These are phyloP conservation scores for Ceratocystis albifundus DNA, from an alignment of 2,329 filamentous ascomycete species.

Conservation along the genomic window DNA sequence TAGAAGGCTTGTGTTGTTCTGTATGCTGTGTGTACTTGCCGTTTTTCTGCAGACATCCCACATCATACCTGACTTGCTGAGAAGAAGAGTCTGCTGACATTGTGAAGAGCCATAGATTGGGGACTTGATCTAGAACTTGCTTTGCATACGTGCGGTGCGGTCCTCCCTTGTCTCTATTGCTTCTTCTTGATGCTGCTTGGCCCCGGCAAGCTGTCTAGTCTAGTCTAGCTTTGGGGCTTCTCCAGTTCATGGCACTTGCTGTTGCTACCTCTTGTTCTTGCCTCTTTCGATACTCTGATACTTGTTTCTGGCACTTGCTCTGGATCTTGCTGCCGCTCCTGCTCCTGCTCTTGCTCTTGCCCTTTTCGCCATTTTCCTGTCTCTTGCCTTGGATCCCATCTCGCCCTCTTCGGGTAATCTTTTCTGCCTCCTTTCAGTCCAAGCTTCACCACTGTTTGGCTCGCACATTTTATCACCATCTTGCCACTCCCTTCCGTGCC, in stretches of 20 bases:
- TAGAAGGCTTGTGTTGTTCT: neutral
- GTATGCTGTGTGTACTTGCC: conserved; percentile 2
- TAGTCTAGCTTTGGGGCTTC: neutral
- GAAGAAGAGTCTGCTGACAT: neutral
- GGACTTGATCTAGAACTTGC: neutral
- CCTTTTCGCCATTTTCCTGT: neutral
- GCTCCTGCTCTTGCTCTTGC: neutral
- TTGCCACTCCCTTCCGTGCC: neutral
- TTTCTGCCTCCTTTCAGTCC: conserved; percentile 1
- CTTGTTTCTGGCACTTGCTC: neutral
- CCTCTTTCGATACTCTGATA: neutral
- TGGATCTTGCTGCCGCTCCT: too few species aligned
- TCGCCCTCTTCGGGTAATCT: neutral
- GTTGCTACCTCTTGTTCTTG: neutral
- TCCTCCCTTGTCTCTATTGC: neutral
- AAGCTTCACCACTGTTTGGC: conserved; percentile 11
- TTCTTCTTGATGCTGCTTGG: neutral
- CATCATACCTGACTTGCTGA: neutral
- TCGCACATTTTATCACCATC: neutral
- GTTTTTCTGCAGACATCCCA: neutral
- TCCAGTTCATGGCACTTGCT: neutral
- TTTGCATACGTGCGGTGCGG: neutral
- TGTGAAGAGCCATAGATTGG: neutral
- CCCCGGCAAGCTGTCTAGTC: neutral
- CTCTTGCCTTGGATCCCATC: neutral